Percentiles rank a stretch among this genome's conserved stretches.
Evolutionary conservation across 2,329 filamentous ascomycete species (phyloP).

Genomic region (Xylariaceae sp.): DNA sequence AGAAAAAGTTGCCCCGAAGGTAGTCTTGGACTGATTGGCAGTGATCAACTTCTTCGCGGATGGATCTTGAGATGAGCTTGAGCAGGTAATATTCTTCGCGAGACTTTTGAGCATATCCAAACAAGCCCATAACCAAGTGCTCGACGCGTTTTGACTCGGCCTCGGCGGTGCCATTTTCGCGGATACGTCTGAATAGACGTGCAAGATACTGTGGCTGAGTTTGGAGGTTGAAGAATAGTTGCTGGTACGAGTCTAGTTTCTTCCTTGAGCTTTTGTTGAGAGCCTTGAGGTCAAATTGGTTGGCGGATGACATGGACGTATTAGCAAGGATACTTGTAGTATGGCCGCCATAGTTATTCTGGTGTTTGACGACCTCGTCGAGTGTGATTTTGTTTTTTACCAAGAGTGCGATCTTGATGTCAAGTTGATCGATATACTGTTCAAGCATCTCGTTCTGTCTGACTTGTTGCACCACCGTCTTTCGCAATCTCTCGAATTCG

Average conservation of each 20-base stretch:
- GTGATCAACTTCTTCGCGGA: slow-evolving; percentile 79
- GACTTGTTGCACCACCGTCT: slow-evolving; percentile 95
- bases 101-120: slow-evolving; percentile 94
- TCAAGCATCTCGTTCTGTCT: slow-evolving; percentile 95
- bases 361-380: slow-evolving; percentile 94
- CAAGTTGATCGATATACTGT: slow-evolving; percentile 96
- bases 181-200: slow-evolving; percentile 76
- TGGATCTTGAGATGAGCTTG: slow-evolving; percentile 78
- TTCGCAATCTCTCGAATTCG: slow-evolving; percentile 90
- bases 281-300: slow-evolving; percentile 94
- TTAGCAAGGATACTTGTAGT: slow-evolving; percentile 82
- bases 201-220: slow-evolving; percentile 95
- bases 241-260: slow-evolving; percentile 95
- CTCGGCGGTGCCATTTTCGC: slow-evolving; percentile 79
- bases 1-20: slow-evolving; percentile 86
- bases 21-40: slow-evolving; percentile 77
- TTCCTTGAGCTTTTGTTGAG: slow-evolving; percentile 94
- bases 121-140: slow-evolving; percentile 91
- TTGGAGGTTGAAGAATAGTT: slow-evolving; percentile 94
- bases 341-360: slow-evolving; percentile 91
- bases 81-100: slow-evolving; percentile 95
- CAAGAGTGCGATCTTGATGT: slow-evolving; percentile 96
- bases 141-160: slow-evolving; percentile 92
- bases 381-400: slow-evolving; percentile 99
- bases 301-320: slow-evolving; percentile 80